Conservation (phyloP, 768 basidiomycete genomes). For the Boletus pseudo-olivaceus region DNA sequence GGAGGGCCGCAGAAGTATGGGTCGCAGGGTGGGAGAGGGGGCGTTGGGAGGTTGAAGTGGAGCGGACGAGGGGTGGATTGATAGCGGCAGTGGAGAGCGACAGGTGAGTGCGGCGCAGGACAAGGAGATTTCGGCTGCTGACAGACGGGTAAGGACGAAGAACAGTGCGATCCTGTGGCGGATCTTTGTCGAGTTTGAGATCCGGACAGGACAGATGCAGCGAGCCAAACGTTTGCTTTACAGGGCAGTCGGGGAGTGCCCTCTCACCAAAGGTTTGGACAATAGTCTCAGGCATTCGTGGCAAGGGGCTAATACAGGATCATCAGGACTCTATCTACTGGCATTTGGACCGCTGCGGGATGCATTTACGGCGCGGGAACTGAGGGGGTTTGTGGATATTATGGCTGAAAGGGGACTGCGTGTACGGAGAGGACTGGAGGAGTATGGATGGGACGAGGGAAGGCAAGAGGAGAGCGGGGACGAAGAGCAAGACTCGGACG, state of each 20-base stretch:
- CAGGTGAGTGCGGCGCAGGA: constrained; percentile 43
- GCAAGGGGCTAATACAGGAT: constrained; percentile 10
- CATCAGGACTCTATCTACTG: constrained; percentile 67
- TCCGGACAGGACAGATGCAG: constrained; percentile 52
- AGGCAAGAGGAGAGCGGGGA: constrained; percentile 29
- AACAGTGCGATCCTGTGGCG: constrained; percentile 69
- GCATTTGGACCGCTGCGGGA: constrained; percentile 70
- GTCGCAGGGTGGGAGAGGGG: constrained; percentile 74
- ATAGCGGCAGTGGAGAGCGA: constrained; percentile 60
- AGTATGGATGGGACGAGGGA: constrained; percentile 23
- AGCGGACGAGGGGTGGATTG: constrained; percentile 65
- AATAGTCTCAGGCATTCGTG: neutral
- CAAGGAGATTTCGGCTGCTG: neutral
- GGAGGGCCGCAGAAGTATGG: constrained; percentile 72
- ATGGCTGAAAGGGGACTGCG: constrained; percentile 78
- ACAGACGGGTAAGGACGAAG: constrained; percentile 48
- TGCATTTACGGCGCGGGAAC: constrained; percentile 57
- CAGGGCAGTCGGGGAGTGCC: constrained; percentile 72
- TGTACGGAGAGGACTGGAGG: constrained; percentile 57
- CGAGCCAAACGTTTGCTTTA: constrained; percentile 71
- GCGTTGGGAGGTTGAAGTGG: constrained; percentile 65
- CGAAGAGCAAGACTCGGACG: constrained; percentile 51
- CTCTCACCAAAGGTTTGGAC: constrained; percentile 62
- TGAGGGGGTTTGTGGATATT: constrained; percentile 59
- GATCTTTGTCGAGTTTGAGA: constrained; percentile 74